Evolutionary conservation across 2,329 filamentous ascomycete species (phyloP), one percentile per base, ranked within the genome.

Genomic region (Epichloe typhina): DNA sequence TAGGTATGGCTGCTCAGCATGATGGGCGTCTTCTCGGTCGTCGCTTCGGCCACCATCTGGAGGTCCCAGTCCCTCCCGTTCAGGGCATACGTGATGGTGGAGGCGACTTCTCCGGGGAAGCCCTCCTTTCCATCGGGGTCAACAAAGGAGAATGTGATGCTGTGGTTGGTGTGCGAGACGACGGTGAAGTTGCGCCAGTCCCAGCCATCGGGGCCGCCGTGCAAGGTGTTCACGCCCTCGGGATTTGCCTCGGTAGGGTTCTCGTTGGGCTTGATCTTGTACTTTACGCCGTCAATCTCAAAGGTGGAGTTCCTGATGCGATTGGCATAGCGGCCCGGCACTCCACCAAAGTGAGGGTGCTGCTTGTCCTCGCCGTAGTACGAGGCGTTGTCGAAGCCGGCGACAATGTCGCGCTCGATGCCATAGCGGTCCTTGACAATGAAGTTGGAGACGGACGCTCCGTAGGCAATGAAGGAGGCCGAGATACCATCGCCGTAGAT

Each of bases 141-240:
- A 50, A 83, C 76, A 44, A 91, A 74, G 52, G 78, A 80, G 65
- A 90, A 91, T 41, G 84, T 88, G 64, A 91, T 85, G 62, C 77
- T 84, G 62, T 73, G 72, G 45, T 71, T 66, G 11, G 79, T 82
- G 66, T 88, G 76, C 3, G 83, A 71, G n/a, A 82, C 77, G 21
- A 90, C 80, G 31, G 82, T 86, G 66, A 86, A 91, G 68, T 89
- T 87, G 56, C 84, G 76, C 69, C 76, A 87, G 63, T 89, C 85
- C 83, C 86, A 88, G 44, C 84, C 84, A 58, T 86, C 72, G 0
- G 77, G 73, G 7, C 83, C 83, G 47, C 84, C 83, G 62, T 88
- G 84, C 39, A 88, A 71, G 5, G 82, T 85, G 66, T 86, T 70
- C 15, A 76, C 66, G 6, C 80, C 80, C 0, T 73, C 58, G 0